Conservation (phyloP, 805 yeast genomes). For the Grigorovia humatica region DNA sequence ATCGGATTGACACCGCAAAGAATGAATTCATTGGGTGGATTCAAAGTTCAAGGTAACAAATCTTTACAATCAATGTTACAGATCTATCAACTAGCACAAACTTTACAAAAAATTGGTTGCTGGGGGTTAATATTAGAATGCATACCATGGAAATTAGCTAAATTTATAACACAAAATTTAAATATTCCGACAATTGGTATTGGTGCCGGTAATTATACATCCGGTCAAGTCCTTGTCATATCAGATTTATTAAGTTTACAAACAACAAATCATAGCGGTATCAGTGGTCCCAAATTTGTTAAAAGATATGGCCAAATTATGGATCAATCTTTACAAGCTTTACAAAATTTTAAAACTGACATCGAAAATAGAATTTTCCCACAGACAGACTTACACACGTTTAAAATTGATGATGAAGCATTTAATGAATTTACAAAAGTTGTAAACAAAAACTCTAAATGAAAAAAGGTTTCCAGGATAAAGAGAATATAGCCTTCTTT, state of each 20-base stretch:
- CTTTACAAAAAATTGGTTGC: constrained; percentile 66
- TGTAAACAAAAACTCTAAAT: neutral
- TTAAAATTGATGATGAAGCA: constrained; percentile 57
- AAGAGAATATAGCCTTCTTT: too few species aligned
- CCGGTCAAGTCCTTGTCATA: constrained; percentile 87
- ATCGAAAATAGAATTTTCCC: constrained; percentile 55
- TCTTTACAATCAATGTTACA: constrained; percentile 42
- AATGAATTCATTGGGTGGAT: constrained; percentile 71
- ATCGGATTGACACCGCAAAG: constrained; percentile 90
- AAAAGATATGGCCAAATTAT: constrained; percentile 52
- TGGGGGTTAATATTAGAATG: constrained; percentile 75
- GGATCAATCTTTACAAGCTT: constrained; percentile 39
- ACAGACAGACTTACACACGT: constrained; percentile 46
- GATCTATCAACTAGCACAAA: constrained; percentile 56
- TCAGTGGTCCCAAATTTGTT: constrained; percentile 54
- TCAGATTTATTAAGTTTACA: constrained; percentile 75
- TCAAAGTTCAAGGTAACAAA: constrained; percentile 69
- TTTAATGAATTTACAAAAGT: constrained; percentile 31
- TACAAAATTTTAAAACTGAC: constrained; percentile 47
- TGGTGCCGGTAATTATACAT: constrained; percentile 79
- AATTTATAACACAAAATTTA: constrained; percentile 48
- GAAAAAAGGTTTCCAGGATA: neutral
- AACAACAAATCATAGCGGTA: constrained; percentile 28
- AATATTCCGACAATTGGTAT: constrained; percentile 84
- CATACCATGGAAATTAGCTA: constrained; percentile 65